Conservation (phyloP, 768 basidiomycete species). For the Termitomyces titanicus region DNA sequence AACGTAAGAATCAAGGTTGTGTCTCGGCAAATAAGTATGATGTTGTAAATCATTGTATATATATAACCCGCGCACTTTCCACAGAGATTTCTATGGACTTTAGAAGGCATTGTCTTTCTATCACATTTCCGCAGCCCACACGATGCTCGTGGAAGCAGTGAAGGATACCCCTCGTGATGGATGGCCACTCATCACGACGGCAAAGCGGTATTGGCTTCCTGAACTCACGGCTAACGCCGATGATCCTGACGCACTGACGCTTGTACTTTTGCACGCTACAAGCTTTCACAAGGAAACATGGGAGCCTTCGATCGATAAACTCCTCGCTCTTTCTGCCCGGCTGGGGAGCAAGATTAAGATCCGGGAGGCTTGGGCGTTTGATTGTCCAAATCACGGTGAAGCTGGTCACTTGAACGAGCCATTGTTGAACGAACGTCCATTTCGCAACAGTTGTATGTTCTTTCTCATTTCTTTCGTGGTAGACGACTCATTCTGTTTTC, state of each 20-base stretch:
- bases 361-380: conserved; percentile 63
- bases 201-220: conserved; percentile 53
- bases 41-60: background rate
- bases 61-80: background rate
- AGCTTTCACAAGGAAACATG: conserved; percentile 76
- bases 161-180: conserved; percentile 33
- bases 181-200: conserved; percentile 49
- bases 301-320: conserved; percentile 52
- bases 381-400: conserved; percentile 72
- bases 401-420: conserved; percentile 51
- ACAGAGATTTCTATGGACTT: conserved; percentile 6
- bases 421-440: conserved; percentile 40
- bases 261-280: conserved; percentile 64
- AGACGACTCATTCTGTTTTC: conserved; percentile 1
- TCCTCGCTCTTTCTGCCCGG: conserved; percentile 35
- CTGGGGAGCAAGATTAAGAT: conserved; percentile 29
- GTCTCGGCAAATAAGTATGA: background rate
- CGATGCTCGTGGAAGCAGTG: conserved; percentile 19
- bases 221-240: conserved; percentile 30
- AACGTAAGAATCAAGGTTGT: background rate
- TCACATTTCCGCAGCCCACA: background rate
- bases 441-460: conserved; percentile 42
- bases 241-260: conserved; percentile 45
- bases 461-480: background rate
- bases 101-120: conserved; percentile 1